These are phyloP conservation scores for Aspergillus sp. DNA, from an alignment of 2,329 filamentous ascomycete genomes.

Conservation along the genomic window DNA sequence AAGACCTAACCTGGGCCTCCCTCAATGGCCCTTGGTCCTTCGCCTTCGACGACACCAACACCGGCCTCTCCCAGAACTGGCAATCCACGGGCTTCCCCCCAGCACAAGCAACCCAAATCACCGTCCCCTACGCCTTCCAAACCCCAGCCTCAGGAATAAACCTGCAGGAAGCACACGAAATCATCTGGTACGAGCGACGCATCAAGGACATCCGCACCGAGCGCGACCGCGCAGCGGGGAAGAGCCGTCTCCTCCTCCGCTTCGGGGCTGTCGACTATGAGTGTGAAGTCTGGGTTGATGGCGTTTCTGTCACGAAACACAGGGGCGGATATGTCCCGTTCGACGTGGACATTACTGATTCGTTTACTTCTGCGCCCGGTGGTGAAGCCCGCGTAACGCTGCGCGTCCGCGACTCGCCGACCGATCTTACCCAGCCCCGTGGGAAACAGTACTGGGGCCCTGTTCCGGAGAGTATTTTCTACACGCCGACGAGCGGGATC, in stretches of 20 bases:
- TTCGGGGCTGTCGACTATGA: slow-evolving; percentile 56
- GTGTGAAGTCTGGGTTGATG: slow-evolving; percentile 57
- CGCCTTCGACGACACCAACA: slow-evolving; percentile 64
- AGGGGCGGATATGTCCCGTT: slow-evolving; percentile 64
- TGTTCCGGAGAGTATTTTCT: slow-evolving; percentile 60
- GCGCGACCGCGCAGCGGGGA: slow-evolving; percentile 41
- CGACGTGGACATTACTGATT: slow-evolving; percentile 56
- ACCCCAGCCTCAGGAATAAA: slow-evolving; percentile 63
- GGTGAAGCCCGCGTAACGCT: slow-evolving; percentile 49
- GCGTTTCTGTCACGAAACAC: slow-evolving; percentile 51
- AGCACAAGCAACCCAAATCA: slow-evolving; percentile 50
- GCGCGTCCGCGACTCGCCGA: slow-evolving; percentile 63
- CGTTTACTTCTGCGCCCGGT: slow-evolving; percentile 1
- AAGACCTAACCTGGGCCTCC: slow-evolving; percentile 56
- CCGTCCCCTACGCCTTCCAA: slow-evolving; percentile 67
- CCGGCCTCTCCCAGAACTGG: slow-evolving; percentile 44
- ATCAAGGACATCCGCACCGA: slow-evolving; percentile 52
- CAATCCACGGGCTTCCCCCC: slow-evolving; percentile 6
- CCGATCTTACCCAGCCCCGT: slow-evolving; percentile 63
- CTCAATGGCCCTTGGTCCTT: slow-evolving; percentile 66
- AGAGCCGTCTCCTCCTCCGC: slow-evolving; percentile 44
- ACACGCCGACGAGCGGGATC: slow-evolving; percentile 70
- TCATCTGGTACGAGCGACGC: slow-evolving; percentile 64
- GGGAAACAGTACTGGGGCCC: slow-evolving; percentile 67
- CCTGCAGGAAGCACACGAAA: slow-evolving; percentile 63